Base-by-base conservation (phyloP, 2,329 filamentous ascomycete species). In the Beauveria australis region DNA sequence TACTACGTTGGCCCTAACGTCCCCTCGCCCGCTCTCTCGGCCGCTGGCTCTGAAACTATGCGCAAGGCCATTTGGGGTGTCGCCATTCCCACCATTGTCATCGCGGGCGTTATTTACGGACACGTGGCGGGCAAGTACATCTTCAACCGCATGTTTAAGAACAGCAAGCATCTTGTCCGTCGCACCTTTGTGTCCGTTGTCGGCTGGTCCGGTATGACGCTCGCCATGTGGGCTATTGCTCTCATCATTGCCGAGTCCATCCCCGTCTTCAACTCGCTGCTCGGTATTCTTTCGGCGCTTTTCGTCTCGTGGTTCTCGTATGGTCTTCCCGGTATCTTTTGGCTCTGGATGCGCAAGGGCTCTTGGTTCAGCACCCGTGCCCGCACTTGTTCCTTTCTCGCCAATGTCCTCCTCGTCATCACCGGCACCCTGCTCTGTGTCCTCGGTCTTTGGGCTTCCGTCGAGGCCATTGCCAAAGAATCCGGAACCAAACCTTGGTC, bases 191-290 rank as follows among this genome's bases (percentile, higher is more conserved):
- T 78, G 1, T 81, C 82, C 5, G 79, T 80, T 64, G 68, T 78
- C 5, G 78, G 78, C 14, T 91, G 88, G 88, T 65, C 83, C 14
- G 77, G 65, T 7, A 82, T 90, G 51, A 79, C 81, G 1, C 68
- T 78, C 0, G 69, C 66, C 14, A 70, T 84, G 18, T 89, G 86
- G 83, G 65, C 83, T 6, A 60, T 88, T 5, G 83, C 85, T 2
- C 88, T 85, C 78, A 71, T 90, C 62, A 85, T 91, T 62, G 86
- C 88, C 5, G 81, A 87, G 68, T 83, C 84, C 0, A 86, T 91
- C 8, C 88, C 88, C 0, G 81, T 85, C 53, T 91, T 91, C 74
- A 84, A 83, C 67, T 78, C 84, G 52, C 74, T 91, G 9, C 74
- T 91, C 3, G 82, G 82, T 5, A 72, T 90, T 41, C 82, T 89